Conservation (phyloP, 2,329 filamentous ascomycete species). For the Ophiosphaerella korrae region DNA sequence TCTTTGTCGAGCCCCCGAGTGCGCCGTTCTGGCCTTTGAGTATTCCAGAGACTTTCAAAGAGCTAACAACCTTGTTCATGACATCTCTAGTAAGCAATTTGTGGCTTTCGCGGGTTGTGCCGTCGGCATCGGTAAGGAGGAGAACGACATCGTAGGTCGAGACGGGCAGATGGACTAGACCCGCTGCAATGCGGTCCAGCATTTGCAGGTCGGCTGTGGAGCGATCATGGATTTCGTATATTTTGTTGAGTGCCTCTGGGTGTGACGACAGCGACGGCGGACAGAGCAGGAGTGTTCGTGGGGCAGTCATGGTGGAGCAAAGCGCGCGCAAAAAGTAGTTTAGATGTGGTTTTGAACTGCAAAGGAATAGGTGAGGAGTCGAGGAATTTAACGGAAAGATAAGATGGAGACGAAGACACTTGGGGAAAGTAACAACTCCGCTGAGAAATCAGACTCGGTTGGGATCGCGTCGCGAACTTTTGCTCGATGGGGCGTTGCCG, state of each 20-base stretch:
- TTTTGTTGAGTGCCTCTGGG: slow-evolving; percentile 73
- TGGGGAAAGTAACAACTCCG: not conserved
- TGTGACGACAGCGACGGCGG: slow-evolving; percentile 88
- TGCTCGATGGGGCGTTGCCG: slow-evolving; percentile 27
- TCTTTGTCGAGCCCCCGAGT: slow-evolving; percentile 61
- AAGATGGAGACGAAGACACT: not conserved
- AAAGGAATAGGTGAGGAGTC: not conserved
- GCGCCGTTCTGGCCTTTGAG: slow-evolving; percentile 72
- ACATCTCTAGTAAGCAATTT: slow-evolving; percentile 70
- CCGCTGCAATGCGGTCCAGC: slow-evolving; percentile 88
- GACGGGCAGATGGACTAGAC: slow-evolving; percentile 76
- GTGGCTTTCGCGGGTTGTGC: slow-evolving; percentile 64
- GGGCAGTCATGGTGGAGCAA: slow-evolving; percentile 39
- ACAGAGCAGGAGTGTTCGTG: slow-evolving; percentile 80
- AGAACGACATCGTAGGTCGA: slow-evolving; percentile 84
- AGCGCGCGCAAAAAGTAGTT: not conserved
- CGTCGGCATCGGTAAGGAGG: slow-evolving; percentile 79
- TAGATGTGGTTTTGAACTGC: not conserved
- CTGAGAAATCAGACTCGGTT: slow-evolving; percentile 15
- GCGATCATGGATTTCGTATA: slow-evolving; percentile 76
- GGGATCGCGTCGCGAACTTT: slow-evolving; percentile 25
- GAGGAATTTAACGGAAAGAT: not conserved
- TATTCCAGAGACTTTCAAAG: slow-evolving; percentile 71
- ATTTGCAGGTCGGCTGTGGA: slow-evolving; percentile 88
- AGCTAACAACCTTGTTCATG: slow-evolving; percentile 69